Evolutionary conservation across 352 stramenopile species (phyloP), one percentile per base, ranked within the genome.

Genomic region (Globisporangium okanoganense): DNA sequence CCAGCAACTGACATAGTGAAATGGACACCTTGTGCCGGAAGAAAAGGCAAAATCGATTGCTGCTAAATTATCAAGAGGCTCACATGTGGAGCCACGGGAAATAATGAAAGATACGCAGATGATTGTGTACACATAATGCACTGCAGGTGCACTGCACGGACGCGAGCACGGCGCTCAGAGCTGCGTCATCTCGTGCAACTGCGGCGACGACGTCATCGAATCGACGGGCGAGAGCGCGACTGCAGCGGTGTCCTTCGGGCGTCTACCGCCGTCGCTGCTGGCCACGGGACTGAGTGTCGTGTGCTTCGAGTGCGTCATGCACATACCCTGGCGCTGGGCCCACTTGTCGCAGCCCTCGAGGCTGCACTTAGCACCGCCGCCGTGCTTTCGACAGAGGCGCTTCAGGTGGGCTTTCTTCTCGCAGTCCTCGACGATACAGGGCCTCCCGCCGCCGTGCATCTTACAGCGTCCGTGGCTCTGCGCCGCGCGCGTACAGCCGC

Each of bases 321-420:
- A 95, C 84, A 92, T 89, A 51, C 81, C 80, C 33, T 87, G 72
- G 18, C 84, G 82, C 59, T 95, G 86, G 4, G 84, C 83, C 86
- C 86, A 95, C 65, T 95, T 95, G 6, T 92, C 76, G 31, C 86
- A 95, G 5, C 70, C 79, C 8, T 60, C 8, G 3, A 87, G 47
- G 49, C 65, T 78, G 66, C 86, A 95, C 63, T 94, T 94, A 48
- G 79, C 73, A 31, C 86, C 86, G 3, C 86, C 86, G 45, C 86
- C 86, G 68, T 95, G 86, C 65, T 90, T 86, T 29, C 86, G 86
- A 41, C 86, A 95, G 35, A 95, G 60, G 10, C 82, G 75, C 62
- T 93, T 92, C 31, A 95, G 48, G 50, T 92, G 83, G 20, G 83
- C 83, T 62, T 90, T 92, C 77, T 92, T 92, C 61, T 90, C 83